Evolutionary conservation across 2,329 filamentous ascomycete species (phyloP).

Genomic region (Aspergillus vadensis): DNA sequence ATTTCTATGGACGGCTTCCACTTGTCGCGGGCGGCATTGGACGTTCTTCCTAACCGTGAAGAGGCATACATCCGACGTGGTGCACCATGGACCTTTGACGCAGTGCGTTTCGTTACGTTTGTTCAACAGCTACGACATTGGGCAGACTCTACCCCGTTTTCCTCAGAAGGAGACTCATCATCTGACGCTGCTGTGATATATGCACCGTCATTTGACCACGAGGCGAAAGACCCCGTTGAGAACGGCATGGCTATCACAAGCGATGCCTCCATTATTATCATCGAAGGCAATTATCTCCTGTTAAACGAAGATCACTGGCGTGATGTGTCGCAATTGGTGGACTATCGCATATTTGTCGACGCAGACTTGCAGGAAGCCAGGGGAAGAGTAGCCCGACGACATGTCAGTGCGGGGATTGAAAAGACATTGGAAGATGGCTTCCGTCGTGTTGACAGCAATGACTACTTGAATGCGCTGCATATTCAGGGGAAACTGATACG

Average conservation of each 20-base stretch:
- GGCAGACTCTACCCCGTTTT: constrained; percentile 14
- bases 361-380: constrained; percentile 41
- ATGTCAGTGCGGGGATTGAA: constrained; percentile 47
- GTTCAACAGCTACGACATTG: constrained; percentile 28
- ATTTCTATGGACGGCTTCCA: constrained; percentile 46
- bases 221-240: constrained; percentile 38
- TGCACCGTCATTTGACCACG: constrained; percentile 40
- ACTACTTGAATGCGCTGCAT: constrained; percentile 39
- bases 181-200: constrained; percentile 20
- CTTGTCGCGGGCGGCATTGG: constrained; percentile 31
- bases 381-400: constrained; percentile 42
- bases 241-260: constrained; percentile 30
- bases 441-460: constrained; percentile 43
- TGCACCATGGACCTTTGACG: constrained; percentile 43
- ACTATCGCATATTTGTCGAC: constrained; percentile 48
- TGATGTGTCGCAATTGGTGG: constrained; percentile 36
- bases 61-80: constrained; percentile 41
- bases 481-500: constrained; percentile 29
- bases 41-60: constrained; percentile 34
- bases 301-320: constrained; percentile 19
- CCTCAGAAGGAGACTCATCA: constrained; percentile 7
- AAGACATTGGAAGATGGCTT: constrained; percentile 37
- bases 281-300: constrained; percentile 33
- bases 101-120: constrained; percentile 31
- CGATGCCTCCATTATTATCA: constrained; percentile 23